Conservation (phyloP, 2,329 filamentous ascomycete genomes). For the Calonectria pauciramosa region DNA sequence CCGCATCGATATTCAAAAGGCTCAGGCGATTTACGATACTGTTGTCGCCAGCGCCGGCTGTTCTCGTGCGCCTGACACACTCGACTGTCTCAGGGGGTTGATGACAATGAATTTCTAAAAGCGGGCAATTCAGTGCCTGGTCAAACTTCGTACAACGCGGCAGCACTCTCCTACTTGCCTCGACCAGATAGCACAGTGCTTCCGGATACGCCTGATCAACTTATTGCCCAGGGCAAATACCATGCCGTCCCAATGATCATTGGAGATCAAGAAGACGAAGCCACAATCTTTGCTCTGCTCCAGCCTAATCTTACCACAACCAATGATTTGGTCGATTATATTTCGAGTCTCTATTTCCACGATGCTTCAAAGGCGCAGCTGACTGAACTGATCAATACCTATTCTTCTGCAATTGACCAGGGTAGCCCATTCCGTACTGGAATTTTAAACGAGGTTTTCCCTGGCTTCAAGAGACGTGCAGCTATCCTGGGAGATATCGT, state of each 20-base stretch:
- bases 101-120: slow-evolving; percentile 65
- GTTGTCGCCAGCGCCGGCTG: slow-evolving; percentile 69
- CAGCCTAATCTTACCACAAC: slow-evolving; percentile 71
- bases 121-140: slow-evolving; percentile 71
- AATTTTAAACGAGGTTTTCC: slow-evolving; percentile 71
- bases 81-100: slow-evolving; percentile 68
- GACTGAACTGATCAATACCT: slow-evolving; percentile 64
- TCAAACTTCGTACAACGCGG: slow-evolving; percentile 66
- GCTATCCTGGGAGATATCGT: slow-evolving; percentile 74
- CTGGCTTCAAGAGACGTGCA: slow-evolving; percentile 74
- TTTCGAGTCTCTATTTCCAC: slow-evolving; percentile 65
- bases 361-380: slow-evolving; percentile 56
- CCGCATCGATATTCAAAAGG: slow-evolving; percentile 67
- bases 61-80: slow-evolving; percentile 58
- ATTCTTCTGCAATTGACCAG: slow-evolving; percentile 62
- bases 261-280: slow-evolving; percentile 76
- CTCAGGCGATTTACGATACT: slow-evolving; percentile 67
- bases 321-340: slow-evolving; percentile 65
- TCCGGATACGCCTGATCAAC: slow-evolving; percentile 67
- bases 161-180: slow-evolving; percentile 74
- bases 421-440: slow-evolving; percentile 74
- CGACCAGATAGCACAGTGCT: slow-evolving; percentile 70
- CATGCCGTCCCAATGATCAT: slow-evolving; percentile 73
- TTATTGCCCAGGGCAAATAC: slow-evolving; percentile 60
- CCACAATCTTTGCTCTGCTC: slow-evolving; percentile 72